Evolutionary conservation across 2,329 filamentous ascomycete genomes (phyloP), one percentile per base, ranked within the genome.

Genomic region (Trichoderma harzianum): DNA sequence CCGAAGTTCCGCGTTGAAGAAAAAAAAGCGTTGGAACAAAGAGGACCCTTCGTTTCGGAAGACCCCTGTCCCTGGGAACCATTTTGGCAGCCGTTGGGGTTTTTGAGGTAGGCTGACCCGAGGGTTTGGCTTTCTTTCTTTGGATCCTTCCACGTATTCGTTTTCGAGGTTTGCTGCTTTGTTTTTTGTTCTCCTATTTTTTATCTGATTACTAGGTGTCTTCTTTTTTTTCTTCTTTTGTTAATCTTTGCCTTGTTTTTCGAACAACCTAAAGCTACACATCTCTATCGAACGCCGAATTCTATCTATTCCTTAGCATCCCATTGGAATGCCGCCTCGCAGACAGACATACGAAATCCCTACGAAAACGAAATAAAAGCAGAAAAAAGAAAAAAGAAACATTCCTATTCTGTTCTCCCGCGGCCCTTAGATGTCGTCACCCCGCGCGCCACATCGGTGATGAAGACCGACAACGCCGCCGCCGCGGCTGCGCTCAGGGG

Each of bases 401-500:
- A 24, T 43, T 55, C 18, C 28, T 21, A 4, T 18, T 47, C 10
- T n/a, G 8, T 16, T 58, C 30, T 34, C 24, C 43, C 61, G 30
- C 61, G n/a, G 5, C 36, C 36, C 63, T 66, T 72, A 28, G 32
- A 77, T 77, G 76, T 76, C 73, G 69, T 68, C 72, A 16, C 64
- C 36, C 36, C 51, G 21, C 55, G 47, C 71, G 39, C 55, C 66
- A 28, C 16, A 68, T 73, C 76, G 80, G 79, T 74, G 76, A 82
- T 82, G 81, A 79, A 78, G 78, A 76, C 78, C 76, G 79, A 76
- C 65, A 70, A 73, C 51, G 85, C 86, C 63, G 80, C 84, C 8
- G 72, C 57, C 12, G 86, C 84, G 6, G 73, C 43, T n/a, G 86
- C 87, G 64, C 80, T 89, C 70, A 84, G 82, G 72, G 88, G 88